Conservation (phyloP, 2,329 filamentous ascomycete genomes). For the Alternaria dauci region DNA sequence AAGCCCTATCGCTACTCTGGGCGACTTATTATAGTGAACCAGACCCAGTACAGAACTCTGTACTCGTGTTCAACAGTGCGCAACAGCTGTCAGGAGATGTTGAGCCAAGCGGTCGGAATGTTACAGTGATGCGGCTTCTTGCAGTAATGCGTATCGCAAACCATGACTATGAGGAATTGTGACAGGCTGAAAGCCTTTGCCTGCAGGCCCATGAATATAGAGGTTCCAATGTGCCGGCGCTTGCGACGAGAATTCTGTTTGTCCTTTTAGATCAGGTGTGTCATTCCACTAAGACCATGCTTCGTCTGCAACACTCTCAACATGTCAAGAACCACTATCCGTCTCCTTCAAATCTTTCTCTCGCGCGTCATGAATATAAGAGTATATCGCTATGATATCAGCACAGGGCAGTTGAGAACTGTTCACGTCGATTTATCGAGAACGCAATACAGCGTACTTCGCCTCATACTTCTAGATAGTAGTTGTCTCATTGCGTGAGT, state of each 20-base stretch:
- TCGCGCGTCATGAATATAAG: neutral
- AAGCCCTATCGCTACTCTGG: neutral
- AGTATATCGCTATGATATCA: neutral
- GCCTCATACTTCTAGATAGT: neutral
- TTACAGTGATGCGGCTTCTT: neutral
- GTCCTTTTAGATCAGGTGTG: neutral
- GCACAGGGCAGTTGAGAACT: neutral
- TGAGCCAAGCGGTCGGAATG: neutral
- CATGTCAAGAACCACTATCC: neutral
- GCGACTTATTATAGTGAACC: neutral
- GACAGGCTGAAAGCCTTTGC: neutral
- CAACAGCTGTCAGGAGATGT: neutral
- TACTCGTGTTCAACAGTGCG: neutral
- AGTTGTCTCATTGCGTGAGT: neutral
- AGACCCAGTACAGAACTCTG: neutral
- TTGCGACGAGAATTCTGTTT: neutral
- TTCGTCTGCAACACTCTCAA: neutral
- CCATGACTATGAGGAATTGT: neutral
- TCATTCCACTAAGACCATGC: neutral
- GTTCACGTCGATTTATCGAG: neutral
- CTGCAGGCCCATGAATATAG: neutral
- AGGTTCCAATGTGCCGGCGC: neutral
- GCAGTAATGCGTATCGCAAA: neutral
- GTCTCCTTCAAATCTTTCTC: neutral
- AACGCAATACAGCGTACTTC: neutral